Evolutionary conservation across 306 rosid genomes (phyloP).

Genomic region (Amphicarpaea edgeworthii): DNA sequence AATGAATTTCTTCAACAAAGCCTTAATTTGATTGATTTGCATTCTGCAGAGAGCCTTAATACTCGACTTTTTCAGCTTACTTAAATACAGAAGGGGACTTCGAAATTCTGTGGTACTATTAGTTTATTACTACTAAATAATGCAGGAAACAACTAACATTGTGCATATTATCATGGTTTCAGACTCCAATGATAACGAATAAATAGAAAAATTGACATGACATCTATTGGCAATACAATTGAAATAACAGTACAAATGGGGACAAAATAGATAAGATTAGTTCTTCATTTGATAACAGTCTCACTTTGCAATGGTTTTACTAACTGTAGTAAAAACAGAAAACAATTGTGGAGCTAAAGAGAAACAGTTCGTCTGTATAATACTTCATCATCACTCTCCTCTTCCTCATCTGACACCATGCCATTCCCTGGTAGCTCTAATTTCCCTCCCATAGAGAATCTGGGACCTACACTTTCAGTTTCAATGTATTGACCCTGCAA

Average conservation of each 20-base stretch:
- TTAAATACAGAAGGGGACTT: background rate
- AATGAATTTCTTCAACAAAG: background rate
- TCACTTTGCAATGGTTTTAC: constrained; percentile 35
- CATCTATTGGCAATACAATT: constrained; percentile 18
- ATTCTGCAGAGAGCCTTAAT: background rate
- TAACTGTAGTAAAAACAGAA: constrained; percentile 16
- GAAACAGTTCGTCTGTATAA: constrained; percentile 82
- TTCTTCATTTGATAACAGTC: constrained; percentile 16
- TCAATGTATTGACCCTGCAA: constrained; percentile 85
- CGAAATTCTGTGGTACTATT: constrained; percentile 10
- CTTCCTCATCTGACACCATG: constrained; percentile 81
- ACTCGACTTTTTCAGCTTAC: no score
- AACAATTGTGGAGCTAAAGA: constrained; percentile 43
- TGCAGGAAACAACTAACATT: constrained; percentile 5
- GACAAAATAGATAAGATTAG: background rate
- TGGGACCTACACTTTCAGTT: constrained; percentile 77
- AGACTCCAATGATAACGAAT: constrained; percentile 13
- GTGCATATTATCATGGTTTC: constrained; percentile 27
- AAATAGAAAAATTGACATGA: background rate
- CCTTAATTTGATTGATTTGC: constrained; percentile 8
- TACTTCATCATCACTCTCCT: constrained; percentile 79
- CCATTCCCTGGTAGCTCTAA: constrained; percentile 76
- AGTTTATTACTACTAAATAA: background rate
- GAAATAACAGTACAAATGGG: background rate
- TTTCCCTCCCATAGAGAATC: constrained; percentile 85